Evolutionary conservation across 2,329 filamentous ascomycete species (phyloP).

Genomic region (Cercospora sp.): DNA sequence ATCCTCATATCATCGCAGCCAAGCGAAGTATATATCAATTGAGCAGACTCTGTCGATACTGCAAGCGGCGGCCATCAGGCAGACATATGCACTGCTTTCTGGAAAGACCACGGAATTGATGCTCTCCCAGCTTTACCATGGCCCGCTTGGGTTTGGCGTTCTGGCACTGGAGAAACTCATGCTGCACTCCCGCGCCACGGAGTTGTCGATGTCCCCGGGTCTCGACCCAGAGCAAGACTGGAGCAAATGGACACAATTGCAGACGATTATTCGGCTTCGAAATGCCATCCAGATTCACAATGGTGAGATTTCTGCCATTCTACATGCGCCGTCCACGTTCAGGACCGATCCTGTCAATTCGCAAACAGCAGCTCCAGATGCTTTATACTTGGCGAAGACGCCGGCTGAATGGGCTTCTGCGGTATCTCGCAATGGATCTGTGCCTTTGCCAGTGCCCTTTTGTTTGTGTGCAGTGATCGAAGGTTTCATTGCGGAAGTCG

Average conservation of each 20-base stretch:
- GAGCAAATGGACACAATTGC: background rate
- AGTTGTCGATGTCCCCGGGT: background rate
- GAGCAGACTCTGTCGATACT: background rate
- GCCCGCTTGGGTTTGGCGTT: background rate
- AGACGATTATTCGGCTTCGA: background rate
- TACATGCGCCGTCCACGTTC: background rate
- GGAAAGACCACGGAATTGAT: background rate
- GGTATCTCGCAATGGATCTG: background rate
- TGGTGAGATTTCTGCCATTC: background rate
- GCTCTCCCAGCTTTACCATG: background rate
- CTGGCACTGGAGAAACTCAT: background rate
- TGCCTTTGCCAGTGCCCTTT: background rate
- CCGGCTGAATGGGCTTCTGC: background rate
- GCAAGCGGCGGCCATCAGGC: background rate
- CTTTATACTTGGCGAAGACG: background rate
- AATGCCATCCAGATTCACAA: background rate
- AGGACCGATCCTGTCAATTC: background rate
- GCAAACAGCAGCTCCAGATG: background rate
- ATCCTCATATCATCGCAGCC: background rate
- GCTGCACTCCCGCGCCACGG: background rate
- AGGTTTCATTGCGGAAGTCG: background rate
- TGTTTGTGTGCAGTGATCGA: background rate
- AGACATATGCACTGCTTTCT: background rate
- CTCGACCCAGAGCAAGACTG: background rate
- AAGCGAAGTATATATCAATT: background rate